These are phyloP conservation scores for Nakaseomyces bracarensis DNA, from an alignment of 1,139 yeast species.

Conservation along the genomic window DNA sequence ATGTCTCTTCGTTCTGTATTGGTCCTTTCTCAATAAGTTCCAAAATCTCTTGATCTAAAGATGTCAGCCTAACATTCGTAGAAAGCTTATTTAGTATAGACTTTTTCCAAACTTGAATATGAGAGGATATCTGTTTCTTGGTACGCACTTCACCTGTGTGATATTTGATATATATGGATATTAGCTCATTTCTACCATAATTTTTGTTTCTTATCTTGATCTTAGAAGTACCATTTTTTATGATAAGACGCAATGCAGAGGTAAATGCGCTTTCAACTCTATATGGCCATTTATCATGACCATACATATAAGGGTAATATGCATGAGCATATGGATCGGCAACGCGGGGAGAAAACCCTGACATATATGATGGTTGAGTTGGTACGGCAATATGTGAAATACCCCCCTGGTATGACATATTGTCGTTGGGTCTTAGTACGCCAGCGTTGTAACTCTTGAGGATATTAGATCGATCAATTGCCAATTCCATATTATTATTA, in stretches of 20 bases:
- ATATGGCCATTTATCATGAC: constrained; percentile 32
- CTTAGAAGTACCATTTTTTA: constrained; percentile 80
- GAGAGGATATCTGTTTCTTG: constrained; percentile 86
- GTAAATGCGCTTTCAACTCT: constrained; percentile 84
- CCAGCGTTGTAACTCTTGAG: constrained; percentile 1
- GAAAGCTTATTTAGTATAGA: constrained; percentile 24
- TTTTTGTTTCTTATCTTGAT: constrained; percentile 77
- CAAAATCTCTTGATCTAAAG: constrained; percentile 23
- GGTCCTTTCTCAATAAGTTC: constrained; percentile 30
- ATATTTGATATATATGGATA: constrained; percentile 70
- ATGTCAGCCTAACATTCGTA: constrained; percentile 17
- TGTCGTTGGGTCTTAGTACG: neutral
- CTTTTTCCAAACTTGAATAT: constrained; percentile 62
- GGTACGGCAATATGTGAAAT: neutral
- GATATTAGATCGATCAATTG: neutral
- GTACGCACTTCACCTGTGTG: constrained; percentile 77
- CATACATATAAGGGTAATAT: constrained; percentile 5
- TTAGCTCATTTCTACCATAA: constrained; percentile 87
- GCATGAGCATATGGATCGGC: constrained; percentile 3
- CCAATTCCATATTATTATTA: neutral
- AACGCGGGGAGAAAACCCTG: constrained; percentile 1
- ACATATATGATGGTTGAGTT: neutral
- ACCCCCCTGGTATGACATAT: neutral
- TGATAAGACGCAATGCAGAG: constrained; percentile 74
- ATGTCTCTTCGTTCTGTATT: constrained; percentile 18